Base-by-base conservation (phyloP, 2,329 filamentous ascomycete genomes). In the Penicillium griseofulvum region DNA sequence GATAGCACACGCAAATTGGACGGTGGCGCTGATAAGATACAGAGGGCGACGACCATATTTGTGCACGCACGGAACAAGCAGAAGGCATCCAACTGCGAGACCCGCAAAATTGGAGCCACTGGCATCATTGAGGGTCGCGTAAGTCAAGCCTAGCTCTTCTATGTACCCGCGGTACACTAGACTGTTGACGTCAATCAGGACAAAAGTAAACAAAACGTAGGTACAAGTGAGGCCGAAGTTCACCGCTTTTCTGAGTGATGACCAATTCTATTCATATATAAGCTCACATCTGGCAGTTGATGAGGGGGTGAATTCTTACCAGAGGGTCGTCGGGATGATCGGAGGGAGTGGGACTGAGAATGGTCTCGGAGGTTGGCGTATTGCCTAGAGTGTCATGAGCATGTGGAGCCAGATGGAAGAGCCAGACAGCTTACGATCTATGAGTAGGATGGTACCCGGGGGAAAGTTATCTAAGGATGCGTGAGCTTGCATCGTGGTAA, bases 41-140 rank as follows among this genome's bases (percentile, higher is more conserved):
- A 58, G 4, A 33, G 56, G 56, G 16, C 56, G 48, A 33, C 56
- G 56, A n/a, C 56, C 56, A 31, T 46, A 58, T 34, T 58, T 58
- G 39, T 58, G 56, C 22, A 58, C 56, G 26, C 52, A 58, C 11
- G 56, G 56, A 47, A 58, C 52, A 7, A 50, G 28, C 12, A 58
- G 3, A n/a, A 58, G 44, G 29, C 44, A 49, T 26, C 56, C 56
- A 39, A 52, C 17, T 16, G 56, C 56, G n/a, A 58, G 56, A 33
- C 56, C 52, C 36, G 48, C 56, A 29, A 46, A 55, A 42, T 34
- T 39, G 14, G 52, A 49, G 26, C 52, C 56, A 9, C 39, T 37
- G 33, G 38, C 11, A 39, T 47, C 10, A 34, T 45, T 49, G 28
- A 55, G n/a, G 10, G n/a, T 28, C 34, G 10, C 16, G 19, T 28